Conservation (phyloP, 805 yeast genomes). For the Kodamaea restingae region DNA sequence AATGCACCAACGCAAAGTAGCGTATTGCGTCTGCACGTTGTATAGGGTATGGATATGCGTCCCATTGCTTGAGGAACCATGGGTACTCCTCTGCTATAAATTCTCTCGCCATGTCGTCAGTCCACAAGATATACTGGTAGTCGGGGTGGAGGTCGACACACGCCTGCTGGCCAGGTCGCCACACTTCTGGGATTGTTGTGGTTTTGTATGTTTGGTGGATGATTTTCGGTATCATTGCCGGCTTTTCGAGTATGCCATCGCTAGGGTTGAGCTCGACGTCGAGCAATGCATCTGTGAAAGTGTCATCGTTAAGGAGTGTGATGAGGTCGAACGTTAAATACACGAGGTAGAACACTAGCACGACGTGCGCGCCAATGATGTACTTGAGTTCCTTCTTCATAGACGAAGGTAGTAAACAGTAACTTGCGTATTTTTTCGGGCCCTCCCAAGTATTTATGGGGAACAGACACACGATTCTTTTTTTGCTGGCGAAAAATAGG, state of each 20-base stretch:
- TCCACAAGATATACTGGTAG: conserved; percentile 85
- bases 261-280: conserved; percentile 60
- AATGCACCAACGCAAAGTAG: conserved; percentile 77
- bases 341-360: conserved; percentile 50
- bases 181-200: conserved; percentile 68
- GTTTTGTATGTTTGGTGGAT: conserved; percentile 93
- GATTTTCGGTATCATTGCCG: conserved; percentile 75
- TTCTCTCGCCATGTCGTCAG: conserved; percentile 75
- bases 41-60: conserved; percentile 72
- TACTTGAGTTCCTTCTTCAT: conserved; percentile 65
- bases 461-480: background rate
- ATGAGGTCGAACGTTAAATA: conserved; percentile 70
- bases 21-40: conserved; percentile 89
- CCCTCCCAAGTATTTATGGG: conserved; percentile 1
- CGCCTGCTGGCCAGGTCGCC: conserved; percentile 74
- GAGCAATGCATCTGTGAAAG: conserved; percentile 58
- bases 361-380: conserved; percentile 55
- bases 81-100: conserved; percentile 77
- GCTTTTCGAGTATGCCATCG: conserved; percentile 38
- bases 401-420: background rate
- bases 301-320: conserved; percentile 68
- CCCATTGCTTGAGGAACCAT: conserved; percentile 82
- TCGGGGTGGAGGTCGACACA: conserved; percentile 82
- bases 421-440: background rate
- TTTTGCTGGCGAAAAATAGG: background rate